Evolutionary conservation across 179 eudicot genomes (phyloP), one percentile per base, ranked within the genome.

Genomic region (Silene coronaria): DNA sequence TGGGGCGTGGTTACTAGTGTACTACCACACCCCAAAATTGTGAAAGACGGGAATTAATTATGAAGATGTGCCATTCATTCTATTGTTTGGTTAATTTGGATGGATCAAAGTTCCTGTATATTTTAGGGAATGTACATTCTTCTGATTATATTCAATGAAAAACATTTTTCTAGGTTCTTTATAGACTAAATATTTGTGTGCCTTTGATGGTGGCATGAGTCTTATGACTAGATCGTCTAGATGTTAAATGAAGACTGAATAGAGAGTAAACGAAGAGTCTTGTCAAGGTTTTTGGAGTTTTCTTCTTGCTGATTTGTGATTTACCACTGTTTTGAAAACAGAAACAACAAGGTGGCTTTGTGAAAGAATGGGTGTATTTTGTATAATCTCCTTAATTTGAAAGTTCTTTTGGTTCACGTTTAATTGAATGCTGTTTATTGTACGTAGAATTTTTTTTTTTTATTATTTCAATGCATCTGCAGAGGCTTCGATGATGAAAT

Each of bases 401-500:
- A 64, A 22, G 17, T 16, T 23, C 28, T 6, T 12, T 42, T 69
- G 22, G 58, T 12, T 10, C 7, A 22, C 21, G 32, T 66, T 66
- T 10, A 69, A 28, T 45, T 22, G n/a, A 69, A 10, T 42, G 38
- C 28, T 17, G 19, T 72, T 19, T 55, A 21, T 30, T n/a, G 22
- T 7, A 16, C 19, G 9, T 9, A 57, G n/a, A n/a, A n/a, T n/a
- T n/a, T n/a, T n/a, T n/a, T n/a, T 4, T 72, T n/a, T 26, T 4
- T 55, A 27, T 38, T 60, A 36, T 46, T 27, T 70, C 10, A 32
- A 66, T 69, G 75, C 36, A 63, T 73, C 53, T 76, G 76, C 89
- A 96, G 99, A 81, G 97, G 99, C 69, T 95, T 95, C 83, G 99
- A 95, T 83, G 97, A 95, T 84, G 99, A 95, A 86, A 93, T 95